phyloP scores from a whole-genome alignment of 306 rosid genomes.

The Oemleria cerasiformis region DNA sequence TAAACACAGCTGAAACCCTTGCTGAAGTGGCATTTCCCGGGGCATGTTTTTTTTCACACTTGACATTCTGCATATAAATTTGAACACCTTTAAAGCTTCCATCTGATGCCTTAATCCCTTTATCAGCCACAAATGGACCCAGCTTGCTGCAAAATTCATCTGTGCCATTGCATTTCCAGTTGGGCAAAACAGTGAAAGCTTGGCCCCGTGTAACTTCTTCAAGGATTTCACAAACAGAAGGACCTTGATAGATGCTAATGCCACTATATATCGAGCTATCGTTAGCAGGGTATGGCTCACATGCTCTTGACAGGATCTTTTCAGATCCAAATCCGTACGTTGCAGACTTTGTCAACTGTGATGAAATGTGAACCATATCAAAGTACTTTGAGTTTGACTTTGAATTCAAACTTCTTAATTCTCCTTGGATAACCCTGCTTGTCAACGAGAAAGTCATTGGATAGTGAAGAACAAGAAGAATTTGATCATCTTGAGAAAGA shows the following conservation, averaged over 20 bases:
- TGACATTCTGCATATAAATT: slow-evolving; percentile 67
- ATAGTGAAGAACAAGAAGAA: slow-evolving; percentile 64
- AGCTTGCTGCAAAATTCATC: slow-evolving; percentile 73
- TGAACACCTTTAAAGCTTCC: slow-evolving; percentile 73
- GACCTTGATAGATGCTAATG: slow-evolving; percentile 49
- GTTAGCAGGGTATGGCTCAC: slow-evolving; percentile 68
- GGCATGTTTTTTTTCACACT: slow-evolving; percentile 44
- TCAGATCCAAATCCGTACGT: slow-evolving; percentile 49
- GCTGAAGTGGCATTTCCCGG: slow-evolving; percentile 41
- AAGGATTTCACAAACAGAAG: slow-evolving; percentile 59
- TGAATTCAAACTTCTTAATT: slow-evolving; percentile 70
- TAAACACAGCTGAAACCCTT: slow-evolving; percentile 70
- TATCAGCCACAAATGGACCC: slow-evolving; percentile 66
- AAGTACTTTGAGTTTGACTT: slow-evolving; percentile 67
- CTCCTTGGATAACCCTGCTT: slow-evolving; percentile 62
- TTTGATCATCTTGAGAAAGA: slow-evolving; percentile 73
- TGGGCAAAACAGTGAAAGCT: slow-evolving; percentile 68
- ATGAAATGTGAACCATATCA: slow-evolving; percentile 57
- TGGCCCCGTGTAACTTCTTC: slow-evolving; percentile 59
- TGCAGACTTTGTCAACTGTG: slow-evolving; percentile 59
- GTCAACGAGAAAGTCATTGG: slow-evolving; percentile 65
- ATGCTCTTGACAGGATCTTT: slow-evolving; percentile 60
- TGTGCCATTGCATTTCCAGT: slow-evolving; percentile 71
- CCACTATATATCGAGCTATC: slow-evolving; percentile 40
- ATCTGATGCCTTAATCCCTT: slow-evolving; percentile 61